Evolutionary conservation across 2,329 filamentous ascomycete species (phyloP), one percentile per base, ranked within the genome.

Genomic region (Scedosporium aurantiacum): DNA sequence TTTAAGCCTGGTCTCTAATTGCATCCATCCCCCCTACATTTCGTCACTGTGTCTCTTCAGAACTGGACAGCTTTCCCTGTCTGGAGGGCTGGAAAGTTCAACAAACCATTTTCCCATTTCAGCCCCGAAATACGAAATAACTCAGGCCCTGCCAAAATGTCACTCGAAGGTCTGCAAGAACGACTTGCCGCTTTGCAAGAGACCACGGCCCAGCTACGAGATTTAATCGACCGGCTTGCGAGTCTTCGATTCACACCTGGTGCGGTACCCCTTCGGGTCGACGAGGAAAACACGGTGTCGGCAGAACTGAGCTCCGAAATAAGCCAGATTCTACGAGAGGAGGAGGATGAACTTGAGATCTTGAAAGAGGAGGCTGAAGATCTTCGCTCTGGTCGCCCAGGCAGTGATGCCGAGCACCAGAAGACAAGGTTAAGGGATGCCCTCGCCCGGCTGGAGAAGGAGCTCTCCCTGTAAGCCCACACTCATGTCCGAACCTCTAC

Each of bases 271-370:
- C 75, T 82, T 4, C 74, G 73, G 61, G 71, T 73, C 7, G 75
- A 76, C 59, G 76, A 79, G 21, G 81, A 82, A 58, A 76, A 76
- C 63, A 79, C 80, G 64, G 78, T 80, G 41, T 84, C 87, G 61
- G 72, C 86, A 21, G 91, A 96, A 74, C 82, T 97, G 40, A 84
- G 85, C 65, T 79, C 83, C 23, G 91, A 97, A 71, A 96, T 97
- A 65, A 86, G 88, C 66, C 85, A 90, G 68, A 82, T 82, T 18
- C 74, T 97, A 63, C 87, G 90, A 67, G 86, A 89, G 62, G 83
- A 89, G 58, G 87, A 95, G 67, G 90, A 95, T 64, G 90, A 96
- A 63, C 82, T 94, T 65, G 92, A 96, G 72, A 74, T 94, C 18
- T 70, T 97, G 40, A 79, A 79, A 57, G 90, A 94, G 70, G 91